Evolutionary conservation across 495 filamentous ascomycete genomes (phyloP).

Genomic region (Daldinia childiae): DNA sequence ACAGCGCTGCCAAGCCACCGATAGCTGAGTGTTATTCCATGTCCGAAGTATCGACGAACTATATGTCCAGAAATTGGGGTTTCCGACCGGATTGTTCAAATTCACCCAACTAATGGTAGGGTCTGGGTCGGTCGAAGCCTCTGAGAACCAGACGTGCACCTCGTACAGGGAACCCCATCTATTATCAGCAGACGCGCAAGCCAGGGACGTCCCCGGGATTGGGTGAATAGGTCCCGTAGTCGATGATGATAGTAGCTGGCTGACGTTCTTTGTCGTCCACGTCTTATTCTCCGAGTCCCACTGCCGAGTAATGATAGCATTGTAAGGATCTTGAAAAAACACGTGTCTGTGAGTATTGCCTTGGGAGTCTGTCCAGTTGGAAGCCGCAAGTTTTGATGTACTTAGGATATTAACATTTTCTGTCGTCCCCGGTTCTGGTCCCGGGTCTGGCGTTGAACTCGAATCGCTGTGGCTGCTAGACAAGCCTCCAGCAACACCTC

Average conservation of each 20-base stretch:
- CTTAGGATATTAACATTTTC: constrained; percentile 13
- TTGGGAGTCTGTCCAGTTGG: constrained; percentile 34
- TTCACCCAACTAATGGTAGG: constrained; percentile 24
- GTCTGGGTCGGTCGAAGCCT: neutral
- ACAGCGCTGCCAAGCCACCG: constrained; percentile 35
- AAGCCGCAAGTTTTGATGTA: constrained; percentile 32
- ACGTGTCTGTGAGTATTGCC: constrained; percentile 28
- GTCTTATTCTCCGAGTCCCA: constrained; percentile 40
- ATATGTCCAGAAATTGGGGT: constrained; percentile 32
- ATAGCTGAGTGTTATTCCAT: constrained; percentile 24
- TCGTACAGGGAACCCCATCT: constrained; percentile 13
- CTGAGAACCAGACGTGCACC: constrained; percentile 31
- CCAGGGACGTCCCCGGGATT: constrained; percentile 23
- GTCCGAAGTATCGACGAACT: constrained; percentile 3
- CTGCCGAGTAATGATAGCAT: constrained; percentile 28
- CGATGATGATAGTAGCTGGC: constrained; percentile 24
- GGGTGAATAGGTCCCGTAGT: constrained; percentile 29
- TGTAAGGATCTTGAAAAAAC: constrained; percentile 36
- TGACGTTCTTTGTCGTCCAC: constrained; percentile 37
- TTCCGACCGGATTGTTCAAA: constrained; percentile 10
- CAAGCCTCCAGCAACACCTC: constrained; percentile 31
- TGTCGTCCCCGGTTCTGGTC: neutral
- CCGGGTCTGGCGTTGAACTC: neutral
- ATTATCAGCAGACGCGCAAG: constrained; percentile 20
- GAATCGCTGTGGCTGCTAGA: constrained; percentile 11